Evolutionary conservation across 2,329 filamentous ascomycete genomes (phyloP).

Genomic region (Scedosporium dehoogii): DNA sequence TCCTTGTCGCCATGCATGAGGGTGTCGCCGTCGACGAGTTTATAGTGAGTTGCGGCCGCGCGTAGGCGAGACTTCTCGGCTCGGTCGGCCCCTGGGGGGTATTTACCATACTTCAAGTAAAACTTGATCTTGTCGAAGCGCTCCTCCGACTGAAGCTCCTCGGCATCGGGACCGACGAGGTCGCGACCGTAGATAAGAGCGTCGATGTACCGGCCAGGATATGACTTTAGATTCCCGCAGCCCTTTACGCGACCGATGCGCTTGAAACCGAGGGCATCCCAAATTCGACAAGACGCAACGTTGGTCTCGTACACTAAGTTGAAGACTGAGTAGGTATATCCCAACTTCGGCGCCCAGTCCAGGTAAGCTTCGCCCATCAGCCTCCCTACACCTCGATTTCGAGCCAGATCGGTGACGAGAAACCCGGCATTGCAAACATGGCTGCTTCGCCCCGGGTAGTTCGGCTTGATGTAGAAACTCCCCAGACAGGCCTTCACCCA

Average conservation of each 20-base stretch:
- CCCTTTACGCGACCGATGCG: slow-evolving; percentile 75
- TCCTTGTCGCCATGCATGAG: slow-evolving; percentile 98
- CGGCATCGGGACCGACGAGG: slow-evolving; percentile 34
- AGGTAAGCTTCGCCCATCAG: slow-evolving; percentile 70
- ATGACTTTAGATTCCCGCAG: slow-evolving; percentile 58
- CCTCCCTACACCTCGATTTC: slow-evolving; percentile 64
- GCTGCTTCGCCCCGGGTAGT: slow-evolving; percentile 83
- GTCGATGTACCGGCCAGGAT: slow-evolving; percentile 59
- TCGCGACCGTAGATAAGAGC: slow-evolving; percentile 70
- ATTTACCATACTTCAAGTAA: slow-evolving; percentile 90
- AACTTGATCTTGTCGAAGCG: slow-evolving; percentile 98
- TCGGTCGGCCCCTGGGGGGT: slow-evolving; percentile 84
- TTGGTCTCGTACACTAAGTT: slow-evolving; percentile 93
- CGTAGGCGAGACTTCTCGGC: slow-evolving; percentile 92
- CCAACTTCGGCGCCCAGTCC: slow-evolving; percentile 69
- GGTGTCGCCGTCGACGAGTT: slow-evolving; percentile 66
- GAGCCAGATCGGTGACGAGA: slow-evolving; percentile 61
- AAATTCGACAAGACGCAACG: slow-evolving; percentile 79
- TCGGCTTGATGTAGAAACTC: slow-evolving; percentile 90
- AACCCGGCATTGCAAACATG: slow-evolving; percentile 85
- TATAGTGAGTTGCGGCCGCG: slow-evolving; percentile 92
- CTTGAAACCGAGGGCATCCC: slow-evolving; percentile 89
- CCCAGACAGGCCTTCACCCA: slow-evolving; percentile 77
- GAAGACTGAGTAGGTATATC: slow-evolving; percentile 88
- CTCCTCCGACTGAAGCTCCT: slow-evolving; percentile 8